Base-by-base conservation (phyloP, 2,329 filamentous ascomycete genomes). In the Nigrospora oryzae region DNA sequence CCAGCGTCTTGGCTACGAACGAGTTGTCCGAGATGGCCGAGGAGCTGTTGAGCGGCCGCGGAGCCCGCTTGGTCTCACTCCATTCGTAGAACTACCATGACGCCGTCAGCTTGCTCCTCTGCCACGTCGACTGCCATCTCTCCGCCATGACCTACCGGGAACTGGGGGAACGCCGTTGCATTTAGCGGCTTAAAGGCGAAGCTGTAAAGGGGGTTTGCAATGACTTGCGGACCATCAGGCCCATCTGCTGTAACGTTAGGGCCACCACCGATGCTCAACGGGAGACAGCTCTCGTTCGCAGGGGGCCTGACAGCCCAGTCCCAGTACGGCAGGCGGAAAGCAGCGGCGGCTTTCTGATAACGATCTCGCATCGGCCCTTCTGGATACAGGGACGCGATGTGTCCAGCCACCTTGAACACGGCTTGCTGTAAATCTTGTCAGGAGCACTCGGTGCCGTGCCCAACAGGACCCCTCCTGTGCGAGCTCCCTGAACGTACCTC, bases 121-220 rank as follows among this genome's bases (percentile, higher is more conserved):
- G 23, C 23, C 23, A 10, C 23, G 5, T 28, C 10, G 8, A 10
- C 23, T 6, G 23, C 23, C 8, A 7, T 28, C 23, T 7, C 23
- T 28, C 23, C 23, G 8, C 23, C 5, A 6, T 28, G 34, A 13
- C 40, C 16, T 35, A 42, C 40, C 4, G 81, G 81, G 35, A 65
- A 60, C 57, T 77, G 74, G 30, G 75, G 71, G 49, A 87, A 75
- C 30, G 79, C 77, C 4, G 70, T 67, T 28, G 66, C 61, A 45
- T 81, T 74, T 14, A 83, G 69, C 0, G 83, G 80, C 38, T 73
- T 71, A 52, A 84, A 84, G 3, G 65, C 63, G 53, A 81, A 84
- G 19, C 70, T 71, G 53, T 74, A 82, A 5, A 85, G 66, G 3
- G 81, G 81, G 48, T 85, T 85, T 2, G 69, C 62, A 36, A 84